Percentiles rank a stretch among this genome's conserved stretches.
Conservation (phyloP, 2,329 filamentous ascomycete species). For the Trichoderma koningiopsis region DNA sequence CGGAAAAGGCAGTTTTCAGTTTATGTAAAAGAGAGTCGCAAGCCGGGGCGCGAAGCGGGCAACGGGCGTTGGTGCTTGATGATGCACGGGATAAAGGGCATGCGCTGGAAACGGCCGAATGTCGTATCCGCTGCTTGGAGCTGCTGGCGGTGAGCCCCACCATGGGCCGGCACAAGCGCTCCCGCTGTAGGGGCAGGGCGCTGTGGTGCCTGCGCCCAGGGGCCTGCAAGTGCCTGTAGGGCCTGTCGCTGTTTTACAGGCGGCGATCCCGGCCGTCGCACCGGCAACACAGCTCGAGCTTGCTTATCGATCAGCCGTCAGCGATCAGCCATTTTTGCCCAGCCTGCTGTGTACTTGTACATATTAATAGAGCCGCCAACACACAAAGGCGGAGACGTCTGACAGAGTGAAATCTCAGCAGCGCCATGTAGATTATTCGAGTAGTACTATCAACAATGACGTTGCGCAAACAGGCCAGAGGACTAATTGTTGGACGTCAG, state of each 20-base stretch:
- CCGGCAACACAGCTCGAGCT: conserved; percentile 8
- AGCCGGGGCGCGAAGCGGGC: background rate
- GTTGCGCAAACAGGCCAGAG: background rate
- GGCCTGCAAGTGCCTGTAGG: background rate
- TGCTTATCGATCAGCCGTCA: background rate
- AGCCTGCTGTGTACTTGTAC: background rate
- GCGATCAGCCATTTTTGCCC: background rate
- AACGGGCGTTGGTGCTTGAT: background rate
- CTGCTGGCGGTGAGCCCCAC: conserved; percentile 30
- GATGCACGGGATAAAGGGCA: conserved; percentile 6
- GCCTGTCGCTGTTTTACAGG: background rate
- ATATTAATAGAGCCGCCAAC: background rate
- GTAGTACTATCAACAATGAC: background rate
- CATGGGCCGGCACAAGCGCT: conserved; percentile 11
- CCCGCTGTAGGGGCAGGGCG: background rate
- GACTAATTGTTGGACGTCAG: background rate
- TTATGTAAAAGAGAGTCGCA: background rate
- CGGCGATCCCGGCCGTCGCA: conserved; percentile 11
- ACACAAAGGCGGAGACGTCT: background rate
- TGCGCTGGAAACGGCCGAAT: background rate
- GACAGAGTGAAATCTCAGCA: background rate
- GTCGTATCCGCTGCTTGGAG: conserved; percentile 6
- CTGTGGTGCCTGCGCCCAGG: conserved; percentile 7
- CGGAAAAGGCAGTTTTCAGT: background rate
- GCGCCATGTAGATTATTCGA: background rate